Evolutionary conservation across 2,329 filamentous ascomycete genomes (phyloP).

Genomic region (Colletotrichum lupini): DNA sequence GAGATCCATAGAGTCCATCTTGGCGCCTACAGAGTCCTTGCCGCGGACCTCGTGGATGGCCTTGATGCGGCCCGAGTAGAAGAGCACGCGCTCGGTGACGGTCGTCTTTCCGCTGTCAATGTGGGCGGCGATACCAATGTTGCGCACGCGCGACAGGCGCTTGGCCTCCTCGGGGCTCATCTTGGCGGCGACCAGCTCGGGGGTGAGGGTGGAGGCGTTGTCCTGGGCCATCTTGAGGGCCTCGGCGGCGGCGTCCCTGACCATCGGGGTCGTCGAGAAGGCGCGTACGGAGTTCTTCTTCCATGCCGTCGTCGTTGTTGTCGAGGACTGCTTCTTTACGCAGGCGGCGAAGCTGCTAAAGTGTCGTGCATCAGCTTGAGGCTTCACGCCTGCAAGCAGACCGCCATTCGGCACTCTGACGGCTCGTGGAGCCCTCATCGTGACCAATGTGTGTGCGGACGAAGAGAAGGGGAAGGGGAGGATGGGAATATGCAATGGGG

Average conservation of each 20-base stretch:
- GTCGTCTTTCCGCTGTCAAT: constrained; percentile 99
- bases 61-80: constrained; percentile 97
- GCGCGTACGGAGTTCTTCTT: constrained; percentile 38
- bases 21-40: constrained; percentile 93
- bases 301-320: constrained; percentile 11
- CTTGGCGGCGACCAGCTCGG: constrained; percentile 77
- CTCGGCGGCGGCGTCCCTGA: constrained; percentile 51
- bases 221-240: constrained; percentile 65
- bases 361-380: constrained; percentile 41
- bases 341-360: constrained; percentile 44
- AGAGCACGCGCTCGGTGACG: constrained; percentile 94
- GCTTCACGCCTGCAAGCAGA: constrained; percentile 46
- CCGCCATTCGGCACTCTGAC: constrained; percentile 55
- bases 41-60: constrained; percentile 97
- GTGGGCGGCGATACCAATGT: constrained; percentile 98
- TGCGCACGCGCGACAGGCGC: constrained; percentile 84
- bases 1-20: constrained; percentile 99
- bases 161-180: constrained; percentile 83
- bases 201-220: constrained; percentile 61
- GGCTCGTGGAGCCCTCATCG: constrained; percentile 52
- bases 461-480: constrained; percentile 5
- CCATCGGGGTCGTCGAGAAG: constrained; percentile 47
- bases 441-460: constrained; percentile 36
- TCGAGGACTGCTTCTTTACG: constrained; percentile 21
- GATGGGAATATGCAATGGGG: constrained; percentile 1